Evolutionary conservation across 768 basidiomycete species (phyloP).

Genomic region (Mycena amicta): DNA sequence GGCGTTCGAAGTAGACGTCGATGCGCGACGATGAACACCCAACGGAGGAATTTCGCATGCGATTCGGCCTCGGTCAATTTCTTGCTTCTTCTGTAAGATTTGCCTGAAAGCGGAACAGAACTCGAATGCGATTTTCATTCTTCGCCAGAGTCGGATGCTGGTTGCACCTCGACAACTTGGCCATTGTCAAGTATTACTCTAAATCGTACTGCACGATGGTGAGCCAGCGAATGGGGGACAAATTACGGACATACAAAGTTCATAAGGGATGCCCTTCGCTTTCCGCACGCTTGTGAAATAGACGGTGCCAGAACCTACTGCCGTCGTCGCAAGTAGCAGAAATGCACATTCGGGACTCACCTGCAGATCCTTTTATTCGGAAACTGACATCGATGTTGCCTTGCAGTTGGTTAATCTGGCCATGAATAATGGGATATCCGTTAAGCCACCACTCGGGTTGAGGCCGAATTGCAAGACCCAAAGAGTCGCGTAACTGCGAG

Average conservation of each 20-base stretch:
- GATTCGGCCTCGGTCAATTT: too few relatives aligned
- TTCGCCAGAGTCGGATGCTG: background rate
- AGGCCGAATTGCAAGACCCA: conserved; percentile 68
- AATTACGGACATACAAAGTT: conserved; percentile 53
- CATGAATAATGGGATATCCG: conserved; percentile 71
- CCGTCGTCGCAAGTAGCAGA: background rate
- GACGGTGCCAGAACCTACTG: conserved; percentile 67
- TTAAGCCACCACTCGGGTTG: conserved; percentile 77
- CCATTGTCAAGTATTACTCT: conserved; percentile 69
- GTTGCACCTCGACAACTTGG: conserved; percentile 35
- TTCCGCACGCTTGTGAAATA: conserved; percentile 85
- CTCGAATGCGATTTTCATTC: background rate
- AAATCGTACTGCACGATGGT: conserved; percentile 54
- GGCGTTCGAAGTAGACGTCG: too few relatives aligned
- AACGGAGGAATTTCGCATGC: too few relatives aligned
- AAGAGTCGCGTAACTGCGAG: conserved; percentile 46
- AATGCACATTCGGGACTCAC: conserved; percentile 35
- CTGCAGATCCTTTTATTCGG: conserved; percentile 71
- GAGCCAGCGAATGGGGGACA: background rate
- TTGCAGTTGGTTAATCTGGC: conserved; percentile 73
- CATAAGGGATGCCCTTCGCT: conserved; percentile 71
- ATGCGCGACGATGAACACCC: too few relatives aligned
- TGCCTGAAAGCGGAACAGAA: too few relatives aligned
- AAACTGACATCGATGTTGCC: conserved; percentile 81
- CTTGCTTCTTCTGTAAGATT: too few relatives aligned